phyloP scores from a whole-genome alignment of 2,329 filamentous ascomycete species.

The Didymella arachidicola region DNA sequence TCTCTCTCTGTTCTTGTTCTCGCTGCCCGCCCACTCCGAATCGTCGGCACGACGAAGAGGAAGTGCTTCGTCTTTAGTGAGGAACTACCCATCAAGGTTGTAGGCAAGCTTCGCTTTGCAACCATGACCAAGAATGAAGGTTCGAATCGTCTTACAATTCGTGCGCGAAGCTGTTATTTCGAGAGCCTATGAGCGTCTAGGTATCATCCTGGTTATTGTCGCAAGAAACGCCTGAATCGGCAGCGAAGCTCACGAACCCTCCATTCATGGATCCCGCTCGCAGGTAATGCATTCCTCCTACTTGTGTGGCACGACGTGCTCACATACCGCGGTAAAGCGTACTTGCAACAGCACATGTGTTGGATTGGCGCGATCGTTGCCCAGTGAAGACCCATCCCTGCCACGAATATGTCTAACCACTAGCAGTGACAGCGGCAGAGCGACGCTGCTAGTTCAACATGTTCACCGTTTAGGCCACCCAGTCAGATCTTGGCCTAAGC shows the following conservation, averaged over 20 bases:
- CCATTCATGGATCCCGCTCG: background rate
- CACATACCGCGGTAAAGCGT: background rate
- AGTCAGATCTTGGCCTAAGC: conserved; percentile 2
- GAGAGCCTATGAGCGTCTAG: background rate
- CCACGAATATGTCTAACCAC: background rate
- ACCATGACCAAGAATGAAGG: background rate
- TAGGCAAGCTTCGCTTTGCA: background rate
- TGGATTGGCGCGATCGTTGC: background rate
- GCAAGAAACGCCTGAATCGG: background rate
- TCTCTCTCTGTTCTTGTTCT: no score
- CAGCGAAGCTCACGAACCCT: background rate
- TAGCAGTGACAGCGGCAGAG: background rate
- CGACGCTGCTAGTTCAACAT: background rate
- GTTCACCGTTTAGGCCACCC: conserved; percentile 1
- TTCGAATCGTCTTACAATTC: no score
- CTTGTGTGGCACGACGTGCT: background rate
- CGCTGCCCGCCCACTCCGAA: background rate
- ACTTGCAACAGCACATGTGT: background rate
- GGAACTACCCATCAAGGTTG: background rate
- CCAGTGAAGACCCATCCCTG: background rate
- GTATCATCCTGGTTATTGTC: background rate
- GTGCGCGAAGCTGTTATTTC: background rate
- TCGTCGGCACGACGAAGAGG: background rate
- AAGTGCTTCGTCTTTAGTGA: background rate
- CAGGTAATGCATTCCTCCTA: background rate